Evolutionary conservation across 805 yeast genomes (phyloP).

Genomic region (Lipomyces kockii): DNA sequence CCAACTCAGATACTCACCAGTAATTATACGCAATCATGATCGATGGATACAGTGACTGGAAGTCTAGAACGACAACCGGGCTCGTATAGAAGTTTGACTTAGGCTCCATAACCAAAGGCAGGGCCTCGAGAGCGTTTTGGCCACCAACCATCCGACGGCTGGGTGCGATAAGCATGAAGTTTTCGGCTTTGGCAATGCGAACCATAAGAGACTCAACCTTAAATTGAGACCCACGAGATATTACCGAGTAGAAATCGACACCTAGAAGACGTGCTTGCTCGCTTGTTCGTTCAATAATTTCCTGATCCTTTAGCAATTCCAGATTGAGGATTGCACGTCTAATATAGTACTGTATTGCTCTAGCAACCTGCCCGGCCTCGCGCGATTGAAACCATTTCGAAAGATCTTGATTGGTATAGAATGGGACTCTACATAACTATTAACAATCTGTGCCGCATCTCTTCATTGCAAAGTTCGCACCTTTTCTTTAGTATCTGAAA

Average conservation of each 20-base stretch:
- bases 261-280: conserved; percentile 89
- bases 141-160: conserved; percentile 77
- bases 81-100: conserved; percentile 80
- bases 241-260: conserved; percentile 84
- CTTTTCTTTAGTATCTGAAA: conserved; percentile 64
- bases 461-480: not conserved
- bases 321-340: conserved; percentile 53
- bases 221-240: conserved; percentile 90
- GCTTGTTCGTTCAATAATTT: conserved; percentile 65
- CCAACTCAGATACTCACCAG: conserved; percentile 52
- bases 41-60: conserved; percentile 93
- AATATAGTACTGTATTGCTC: conserved; percentile 54
- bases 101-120: conserved; percentile 94
- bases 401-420: conserved; percentile 55
- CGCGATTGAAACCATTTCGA: conserved; percentile 52
- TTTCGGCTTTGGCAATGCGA: conserved; percentile 77
- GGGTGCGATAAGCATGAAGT: conserved; percentile 75
- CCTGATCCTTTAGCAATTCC: conserved; percentile 62
- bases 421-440: conserved; percentile 57
- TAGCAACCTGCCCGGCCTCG: conserved; percentile 39
- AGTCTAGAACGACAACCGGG: conserved; percentile 88
- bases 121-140: conserved; percentile 83
- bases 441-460: not conserved
- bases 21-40: conserved; percentile 88
- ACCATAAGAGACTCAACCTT: conserved; percentile 86